Evolutionary conservation across 2,329 filamentous ascomycete species (phyloP), one percentile per base, ranked within the genome.

Genomic region (Xylariaceae sp.): DNA sequence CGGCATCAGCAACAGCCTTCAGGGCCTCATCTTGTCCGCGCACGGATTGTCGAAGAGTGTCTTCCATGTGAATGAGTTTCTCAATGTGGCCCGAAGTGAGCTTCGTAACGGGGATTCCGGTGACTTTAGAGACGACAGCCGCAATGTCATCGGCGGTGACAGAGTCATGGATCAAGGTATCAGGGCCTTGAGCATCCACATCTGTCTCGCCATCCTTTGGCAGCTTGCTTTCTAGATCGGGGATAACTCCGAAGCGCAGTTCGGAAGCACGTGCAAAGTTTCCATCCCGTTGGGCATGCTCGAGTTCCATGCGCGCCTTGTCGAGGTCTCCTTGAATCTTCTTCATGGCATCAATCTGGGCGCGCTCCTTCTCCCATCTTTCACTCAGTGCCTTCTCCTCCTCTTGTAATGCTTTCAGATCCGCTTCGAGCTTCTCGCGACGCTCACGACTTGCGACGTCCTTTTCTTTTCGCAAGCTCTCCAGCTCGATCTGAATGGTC

Each of bases 71-170:
- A 11, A 99, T 88, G 34, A 99, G 80, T 75, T 96, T 96, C 73
- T 97, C 92, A 47, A 95, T 89, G 67, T 97, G 93, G 18, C 93
- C 93, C 7, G 90, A 88, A 69, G 95, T 97, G 53, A 99, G 81
- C 73, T 96, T 97, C 35, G 87, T 88, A 23, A 96, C 88, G 0
- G 94, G 94, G 61, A 97, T 97, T 34, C 94, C 93, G 0, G 94
- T 97, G 34, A 91, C 88, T 56, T 91, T 84, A 2, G 92, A 94
- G 3, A 97, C 94, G 1, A 99, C 93, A 47, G 84, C 85, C 57
- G 91, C 92, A 68, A 99, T 97, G 68, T 99, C 94, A 68, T 97
- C 93, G 1, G 92, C 83, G 0, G 89, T 96, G n/a, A 99, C 94
- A 0, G 90, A 89, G 72, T 99, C 94, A 71, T 97, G 93, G 34